Evolutionary conservation across 1,284 basidiomycete species (phyloP), one percentile per base, ranked within the genome.

Genomic region (Microbotryum violaceum): DNA sequence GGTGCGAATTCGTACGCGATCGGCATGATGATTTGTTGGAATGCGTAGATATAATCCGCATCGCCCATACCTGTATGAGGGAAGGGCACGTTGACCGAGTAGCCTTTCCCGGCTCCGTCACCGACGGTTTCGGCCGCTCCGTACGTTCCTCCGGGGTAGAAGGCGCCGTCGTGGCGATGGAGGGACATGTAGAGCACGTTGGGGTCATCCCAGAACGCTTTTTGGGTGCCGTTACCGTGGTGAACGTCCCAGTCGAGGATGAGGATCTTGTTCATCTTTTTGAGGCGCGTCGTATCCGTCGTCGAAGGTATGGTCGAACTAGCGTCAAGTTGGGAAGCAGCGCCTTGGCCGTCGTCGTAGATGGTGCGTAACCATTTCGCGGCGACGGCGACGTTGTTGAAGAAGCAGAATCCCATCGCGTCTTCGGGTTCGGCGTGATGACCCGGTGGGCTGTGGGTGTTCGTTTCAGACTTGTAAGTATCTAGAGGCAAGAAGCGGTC

Each of bases 221-320:
- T 82, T 73, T 99, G 96, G 0, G 94, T 98, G 6, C 96, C 96
- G 73, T 99, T 99, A 1, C 94, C 94, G 74, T 98, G 94, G 75
- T 98, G 94, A 0, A 98, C 91, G 75, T 98, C 94, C 91, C 96
- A 99, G 74, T 98, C 94, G 18, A 98, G 78, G 71, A 98, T 97
- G 69, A 98, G 74, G 18, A 98, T 85, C 71, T 83, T 89, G 73
- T 72, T 63, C 57, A 77, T 74, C 53, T 85, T 88, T 57, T 87
- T 77, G 3, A 82, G 73, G 42, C 29, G 54, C 23, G 31, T 23
- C 18, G 29, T 21, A 45, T 12, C 14, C 37, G 20, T n/a, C 54
- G 42, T 37, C 23, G 20, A 25, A 42, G 18, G 33, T 47, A n/a
- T 0, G 37, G 37, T 42, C 1, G 31, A 10, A 10, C 3, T 42